Conservation (phyloP, 176 grass and related monocot genomes). For the Rhynchospora tenuis region DNA sequence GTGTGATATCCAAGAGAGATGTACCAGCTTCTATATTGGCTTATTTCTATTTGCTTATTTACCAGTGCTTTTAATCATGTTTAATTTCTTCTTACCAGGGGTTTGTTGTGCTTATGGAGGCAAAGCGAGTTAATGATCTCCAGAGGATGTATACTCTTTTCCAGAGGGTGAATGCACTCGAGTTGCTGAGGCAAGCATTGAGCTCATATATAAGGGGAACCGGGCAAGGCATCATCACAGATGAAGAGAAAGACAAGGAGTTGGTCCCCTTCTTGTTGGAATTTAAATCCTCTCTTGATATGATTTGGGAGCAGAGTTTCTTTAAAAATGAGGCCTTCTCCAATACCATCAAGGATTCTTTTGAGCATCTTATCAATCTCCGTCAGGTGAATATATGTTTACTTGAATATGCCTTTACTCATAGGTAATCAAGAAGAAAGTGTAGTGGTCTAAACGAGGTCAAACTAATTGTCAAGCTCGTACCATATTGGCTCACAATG, state of each 20-base stretch:
- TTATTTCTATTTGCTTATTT: not conserved
- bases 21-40: not conserved
- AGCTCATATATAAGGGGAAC: conserved; percentile 81
- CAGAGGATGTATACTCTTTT: conserved; percentile 87
- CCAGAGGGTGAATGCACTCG: conserved; percentile 93
- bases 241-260: conserved; percentile 99
- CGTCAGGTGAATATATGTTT: conserved; percentile 51
- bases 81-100: conserved; percentile 41
- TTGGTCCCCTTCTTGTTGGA: conserved; percentile 90
- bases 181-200: conserved; percentile 77
- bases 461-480: not conserved
- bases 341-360: conserved; percentile 98
- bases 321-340: conserved; percentile 87
- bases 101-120: conserved; percentile 93
- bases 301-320: conserved; percentile 96
- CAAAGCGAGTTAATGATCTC: conserved; percentile 81
- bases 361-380: conserved; percentile 99
- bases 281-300: conserved; percentile 92
- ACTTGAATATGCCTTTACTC: not conserved
- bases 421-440: not conserved
- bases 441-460: not conserved
- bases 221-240: conserved; percentile 77
- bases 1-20: not conserved
- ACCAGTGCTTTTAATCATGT: not conserved
- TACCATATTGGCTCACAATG: not conserved